Evolutionary conservation across 768 basidiomycete genomes (phyloP), one percentile per base, ranked within the genome.

Genomic region (Hericium alpestre): DNA sequence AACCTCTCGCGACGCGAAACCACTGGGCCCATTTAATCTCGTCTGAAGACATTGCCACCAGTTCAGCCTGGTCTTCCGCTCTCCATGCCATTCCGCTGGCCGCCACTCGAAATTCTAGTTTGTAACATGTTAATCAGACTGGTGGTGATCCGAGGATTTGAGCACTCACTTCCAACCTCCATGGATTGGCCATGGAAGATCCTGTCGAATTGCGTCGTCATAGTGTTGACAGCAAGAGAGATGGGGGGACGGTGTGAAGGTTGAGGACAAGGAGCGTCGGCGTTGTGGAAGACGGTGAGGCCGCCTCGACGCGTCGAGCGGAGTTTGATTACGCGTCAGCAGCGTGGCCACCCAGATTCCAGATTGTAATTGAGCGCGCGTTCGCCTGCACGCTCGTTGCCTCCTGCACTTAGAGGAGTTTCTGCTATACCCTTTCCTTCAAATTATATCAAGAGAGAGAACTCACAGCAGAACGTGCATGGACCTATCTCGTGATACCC

Each of bases 51-150:
- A 94, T 76, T 11, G 87, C 83, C 12, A 76, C 76, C 43, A 84
- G 79, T 3, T 74, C 72, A 46, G 84, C 83, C 13, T 74, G 77
- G 16, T 90, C 88, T 50, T 81, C 79, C 46, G 82, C 87, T 61
- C 86, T 97, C 96, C 96, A 98, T 5, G 92, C 96, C 76, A 98
- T 85, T 48, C 96, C 96, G 63, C 85, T 89, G 50, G 78, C 66
- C 11, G 93, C 93, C 63, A 99, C 78, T 62, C 96, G 92, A 59
- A 98, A 77, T 74, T 90, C 89, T 91, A 10, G 6, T 32, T 32
- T 32, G 57, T 18, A 22, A 18, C 37, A 50, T 10, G 32, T 32
- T 9, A 7, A 38, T 11, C 41, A 7, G 12, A 10, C 16, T 18
- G 9, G 11, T 15, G 18, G 40, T 20, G 8, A 1, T 32, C 32